Evolutionary conservation across 352 stramenopile species (phyloP).

Genomic region (Blastocystis sp.): DNA sequence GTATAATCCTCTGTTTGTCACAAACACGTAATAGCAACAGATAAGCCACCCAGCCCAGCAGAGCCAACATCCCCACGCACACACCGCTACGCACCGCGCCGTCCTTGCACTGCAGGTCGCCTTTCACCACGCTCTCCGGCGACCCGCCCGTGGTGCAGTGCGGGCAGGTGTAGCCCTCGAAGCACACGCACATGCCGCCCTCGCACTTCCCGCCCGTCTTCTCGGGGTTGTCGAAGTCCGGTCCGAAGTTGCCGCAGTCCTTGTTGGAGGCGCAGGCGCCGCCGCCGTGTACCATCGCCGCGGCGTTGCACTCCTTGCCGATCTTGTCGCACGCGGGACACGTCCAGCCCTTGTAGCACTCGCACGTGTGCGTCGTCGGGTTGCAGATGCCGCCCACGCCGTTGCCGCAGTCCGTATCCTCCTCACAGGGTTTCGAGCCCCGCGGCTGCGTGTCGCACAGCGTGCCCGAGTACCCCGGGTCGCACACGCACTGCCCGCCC

Average conservation of each 20-base stretch:
- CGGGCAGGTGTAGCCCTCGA: slow-evolving; percentile 66
- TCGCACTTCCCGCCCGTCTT: slow-evolving; percentile 63
- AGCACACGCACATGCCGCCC: slow-evolving; percentile 61
- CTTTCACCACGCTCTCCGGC: slow-evolving; percentile 43
- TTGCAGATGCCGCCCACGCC: slow-evolving; percentile 62
- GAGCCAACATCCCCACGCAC: neutral
- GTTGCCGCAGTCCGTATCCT: slow-evolving; percentile 52
- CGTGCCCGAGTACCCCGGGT: slow-evolving; percentile 57
- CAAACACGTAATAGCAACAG: neutral
- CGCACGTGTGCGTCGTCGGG: slow-evolving; percentile 49
- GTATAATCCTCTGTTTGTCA: neutral
- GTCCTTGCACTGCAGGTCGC: slow-evolving; percentile 27
- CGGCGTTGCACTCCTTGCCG: slow-evolving; percentile 26
- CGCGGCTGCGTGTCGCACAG: slow-evolving; percentile 51
- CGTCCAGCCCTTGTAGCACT: slow-evolving; percentile 69
- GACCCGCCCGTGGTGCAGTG: slow-evolving; percentile 48
- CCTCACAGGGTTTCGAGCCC: slow-evolving; percentile 35
- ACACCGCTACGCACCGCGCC: neutral
- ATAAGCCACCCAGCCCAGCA: neutral
- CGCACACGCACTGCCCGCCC: slow-evolving; percentile 50
- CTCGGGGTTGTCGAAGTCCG: slow-evolving; percentile 50
- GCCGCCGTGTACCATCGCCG: slow-evolving; percentile 47
- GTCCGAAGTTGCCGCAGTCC: slow-evolving; percentile 68
- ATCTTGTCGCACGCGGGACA: slow-evolving; percentile 59
- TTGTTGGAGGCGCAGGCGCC: slow-evolving; percentile 33